phyloP scores from a whole-genome alignment of 805 yeast genomes.

The Saccharomycopsis guyanensis region DNA sequence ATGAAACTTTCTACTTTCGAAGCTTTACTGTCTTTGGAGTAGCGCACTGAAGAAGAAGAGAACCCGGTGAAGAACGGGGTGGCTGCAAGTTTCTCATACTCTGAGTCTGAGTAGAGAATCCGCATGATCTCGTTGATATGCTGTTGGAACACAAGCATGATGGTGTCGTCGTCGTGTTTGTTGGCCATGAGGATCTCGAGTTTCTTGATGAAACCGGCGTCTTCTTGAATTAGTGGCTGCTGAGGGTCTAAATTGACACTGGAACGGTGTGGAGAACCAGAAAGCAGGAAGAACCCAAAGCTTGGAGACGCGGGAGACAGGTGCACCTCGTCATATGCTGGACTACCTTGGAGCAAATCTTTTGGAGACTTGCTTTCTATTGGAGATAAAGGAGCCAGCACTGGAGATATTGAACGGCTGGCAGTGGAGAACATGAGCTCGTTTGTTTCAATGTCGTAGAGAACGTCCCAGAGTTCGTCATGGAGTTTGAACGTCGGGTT shows the following conservation, averaged over 20 bases:
- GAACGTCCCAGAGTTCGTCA: slow-evolving; percentile 47
- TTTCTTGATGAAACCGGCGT: slow-evolving; percentile 37
- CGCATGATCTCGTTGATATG: slow-evolving; percentile 38
- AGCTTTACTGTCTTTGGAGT: not conserved
- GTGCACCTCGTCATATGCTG: not conserved
- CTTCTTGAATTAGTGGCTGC: slow-evolving; percentile 35
- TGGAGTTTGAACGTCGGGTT: slow-evolving; percentile 51
- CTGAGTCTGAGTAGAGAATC: slow-evolving; percentile 35
- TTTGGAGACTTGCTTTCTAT: not conserved
- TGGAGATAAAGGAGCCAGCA: not conserved
- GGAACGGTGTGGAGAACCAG: not conserved
- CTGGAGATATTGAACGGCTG: not conserved
- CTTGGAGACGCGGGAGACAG: not conserved
- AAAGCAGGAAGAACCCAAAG: not conserved
- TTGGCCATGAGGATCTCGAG: slow-evolving; percentile 36
- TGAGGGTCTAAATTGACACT: not conserved
- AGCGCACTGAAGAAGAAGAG: not conserved
- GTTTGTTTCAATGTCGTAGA: slow-evolving; percentile 44
- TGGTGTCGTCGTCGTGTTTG: slow-evolving; percentile 40
- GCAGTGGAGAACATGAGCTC: slow-evolving; percentile 25
- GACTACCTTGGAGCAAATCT: too few species aligned
- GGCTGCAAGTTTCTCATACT: slow-evolving; percentile 30
- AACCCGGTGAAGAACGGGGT: slow-evolving; percentile 28
- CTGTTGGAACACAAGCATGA: slow-evolving; percentile 37
- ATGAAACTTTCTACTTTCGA: slow-evolving; percentile 1